Conservation (phyloP, 768 basidiomycete species). For the Russula griseocarnosa region DNA sequence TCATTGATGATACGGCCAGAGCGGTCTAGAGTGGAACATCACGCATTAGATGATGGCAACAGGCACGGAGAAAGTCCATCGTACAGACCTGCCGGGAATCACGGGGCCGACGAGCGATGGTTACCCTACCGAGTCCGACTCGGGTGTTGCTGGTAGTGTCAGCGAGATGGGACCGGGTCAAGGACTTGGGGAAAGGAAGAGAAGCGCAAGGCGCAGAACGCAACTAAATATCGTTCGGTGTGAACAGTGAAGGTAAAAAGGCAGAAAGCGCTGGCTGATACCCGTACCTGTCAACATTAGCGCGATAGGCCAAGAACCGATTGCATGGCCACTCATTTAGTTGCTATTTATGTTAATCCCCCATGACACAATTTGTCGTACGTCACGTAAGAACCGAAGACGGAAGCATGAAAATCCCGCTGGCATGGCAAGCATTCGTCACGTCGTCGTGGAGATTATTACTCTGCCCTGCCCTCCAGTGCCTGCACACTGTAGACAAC, state of each 20-base stretch:
- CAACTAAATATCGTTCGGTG: slow-evolving; percentile 1
- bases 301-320: slow-evolving; percentile 6
- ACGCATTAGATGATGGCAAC: slow-evolving; percentile 10
- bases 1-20: slow-evolving; percentile 5
- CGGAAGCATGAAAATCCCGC: background rate
- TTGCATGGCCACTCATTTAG: background rate
- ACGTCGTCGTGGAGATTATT: slow-evolving; percentile 14
- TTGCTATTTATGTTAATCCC: background rate
- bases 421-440: background rate
- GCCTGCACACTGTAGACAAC: background rate
- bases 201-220: background rate
- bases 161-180: background rate
- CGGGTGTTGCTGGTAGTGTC: background rate
- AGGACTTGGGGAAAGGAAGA: background rate
- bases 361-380: background rate
- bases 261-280: background rate
- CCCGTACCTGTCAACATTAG: slow-evolving; percentile 8
- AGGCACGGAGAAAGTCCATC: background rate
- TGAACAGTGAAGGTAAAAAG: slow-evolving; percentile 1
- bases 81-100: background rate
- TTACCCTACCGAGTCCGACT: background rate
- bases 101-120: background rate
- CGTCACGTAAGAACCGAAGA: background rate
- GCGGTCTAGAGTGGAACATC: slow-evolving; percentile 1
- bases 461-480: no score